Evolutionary conservation across 495 filamentous ascomycete species (phyloP).

Genomic region (Glutinoglossum americanum): DNA sequence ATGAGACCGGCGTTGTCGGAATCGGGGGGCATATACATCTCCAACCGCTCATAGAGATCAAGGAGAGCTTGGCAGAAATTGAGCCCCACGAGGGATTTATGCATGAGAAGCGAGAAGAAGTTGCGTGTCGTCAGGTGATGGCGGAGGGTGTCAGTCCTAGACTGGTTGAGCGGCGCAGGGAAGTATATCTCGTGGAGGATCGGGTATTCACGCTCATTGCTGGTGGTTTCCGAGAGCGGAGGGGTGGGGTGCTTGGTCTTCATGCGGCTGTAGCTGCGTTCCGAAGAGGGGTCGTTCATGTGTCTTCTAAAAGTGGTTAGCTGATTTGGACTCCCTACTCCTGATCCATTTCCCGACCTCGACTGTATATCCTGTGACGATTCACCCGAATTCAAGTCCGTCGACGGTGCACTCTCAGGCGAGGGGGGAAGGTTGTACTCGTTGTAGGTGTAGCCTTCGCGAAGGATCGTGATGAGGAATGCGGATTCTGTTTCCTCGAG

Average conservation of each 20-base stretch:
- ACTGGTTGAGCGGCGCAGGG: conserved; percentile 23
- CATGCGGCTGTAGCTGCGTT: neutral
- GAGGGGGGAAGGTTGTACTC: conserved; percentile 21
- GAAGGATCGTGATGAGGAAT: conserved; percentile 28
- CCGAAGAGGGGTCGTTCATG: neutral
- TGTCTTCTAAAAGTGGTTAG: neutral
- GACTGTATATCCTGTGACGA: conserved; percentile 19
- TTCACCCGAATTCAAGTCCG: neutral
- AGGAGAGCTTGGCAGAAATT: conserved; percentile 34
- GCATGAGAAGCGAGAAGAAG: conserved; percentile 36
- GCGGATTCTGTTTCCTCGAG: conserved; percentile 32
- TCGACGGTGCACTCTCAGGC: conserved; percentile 9
- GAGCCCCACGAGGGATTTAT: conserved; percentile 34
- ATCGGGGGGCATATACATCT: conserved; percentile 27
- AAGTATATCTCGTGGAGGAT: conserved; percentile 31
- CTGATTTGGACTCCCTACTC: neutral
- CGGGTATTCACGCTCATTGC: conserved; percentile 19
- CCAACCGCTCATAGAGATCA: conserved; percentile 32
- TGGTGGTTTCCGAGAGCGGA: conserved; percentile 17
- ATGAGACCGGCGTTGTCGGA: conserved; percentile 21
- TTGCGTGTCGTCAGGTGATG: conserved; percentile 40
- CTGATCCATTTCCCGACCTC: neutral
- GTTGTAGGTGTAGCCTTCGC: conserved; percentile 28
- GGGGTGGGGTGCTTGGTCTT: conserved; percentile 13
- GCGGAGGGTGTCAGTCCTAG: conserved; percentile 24